Base-by-base conservation (phyloP, 768 basidiomycete genomes). In the Tremella fuciformis region DNA sequence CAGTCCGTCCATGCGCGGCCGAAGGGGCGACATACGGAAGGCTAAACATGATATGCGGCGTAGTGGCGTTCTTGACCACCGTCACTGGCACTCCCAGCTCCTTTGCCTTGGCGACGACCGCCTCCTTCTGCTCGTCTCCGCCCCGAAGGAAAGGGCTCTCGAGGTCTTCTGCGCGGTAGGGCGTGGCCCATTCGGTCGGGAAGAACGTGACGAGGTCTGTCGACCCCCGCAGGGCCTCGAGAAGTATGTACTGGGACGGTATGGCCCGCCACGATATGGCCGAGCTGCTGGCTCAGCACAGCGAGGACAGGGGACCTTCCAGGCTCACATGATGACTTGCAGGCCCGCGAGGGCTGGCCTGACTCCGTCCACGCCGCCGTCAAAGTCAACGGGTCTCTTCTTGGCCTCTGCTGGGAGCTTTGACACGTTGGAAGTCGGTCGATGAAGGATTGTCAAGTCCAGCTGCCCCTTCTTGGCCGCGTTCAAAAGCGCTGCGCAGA, bases 161-260 rank as follows among this genome's bases (percentile, higher is more conserved):
- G 6, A 46, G 42, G 22, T 46, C 42, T 46, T 46, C 42, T 46
- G 4, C 6, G n/a, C 42, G 42, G 42, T 18, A 46, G n/a, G 42
- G 42, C 42, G 42, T 46, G 22, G 42, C 42, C 18, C 22, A 46
- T 46, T 46, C 42, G 4, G 42, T 18, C 42, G 42, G 42, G 42
- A 46, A 46, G 42, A 46, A 46, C 6, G 22, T 46, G 8, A 46
- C 8, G 42, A 46, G 42, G 42, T 46, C 42, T 46, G 4, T 4
- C 4, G 42, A 46, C 16, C 18, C n/a, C n/a, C 8, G 18, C 18
- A 46, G 42, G 6, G 42, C 42, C 8, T 46, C 42, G 42, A 46
- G 6, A 15, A 46, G 42, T 15, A 4, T 18, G 42, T 6, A 46
- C 42, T 46, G 18, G 6, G 18, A 46, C 3, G 42, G 22, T 34